phyloP scores from a whole-genome alignment of 164 flowering plant species.

The Euptelea pleiosperma region DNA sequence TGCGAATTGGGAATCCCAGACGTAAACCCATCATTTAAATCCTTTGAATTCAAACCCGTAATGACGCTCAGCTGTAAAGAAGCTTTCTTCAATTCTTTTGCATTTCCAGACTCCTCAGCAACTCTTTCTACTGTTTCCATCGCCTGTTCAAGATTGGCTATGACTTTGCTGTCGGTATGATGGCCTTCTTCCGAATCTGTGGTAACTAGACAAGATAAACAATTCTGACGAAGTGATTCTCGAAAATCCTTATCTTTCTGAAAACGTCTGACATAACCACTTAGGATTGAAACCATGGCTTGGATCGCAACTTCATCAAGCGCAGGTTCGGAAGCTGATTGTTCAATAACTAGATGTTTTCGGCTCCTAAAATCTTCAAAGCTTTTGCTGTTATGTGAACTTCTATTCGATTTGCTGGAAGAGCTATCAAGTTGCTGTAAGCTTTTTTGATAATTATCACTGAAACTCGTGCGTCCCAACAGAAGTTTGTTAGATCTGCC shows the following conservation, averaged over 20 bases:
- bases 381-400: slow-evolving; percentile 22
- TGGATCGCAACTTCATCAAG: slow-evolving; percentile 65
- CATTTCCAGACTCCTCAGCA: slow-evolving; percentile 34
- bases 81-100: slow-evolving; percentile 56
- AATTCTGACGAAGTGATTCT: slow-evolving; percentile 30
- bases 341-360: slow-evolving; percentile 17
- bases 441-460: slow-evolving; percentile 13
- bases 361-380: slow-evolving; percentile 20
- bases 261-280: slow-evolving; percentile 41
- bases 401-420: slow-evolving; percentile 16
- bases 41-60: slow-evolving; percentile 53
- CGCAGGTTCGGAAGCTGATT: slow-evolving; percentile 33
- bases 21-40: slow-evolving; percentile 53
- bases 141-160: slow-evolving; percentile 55
- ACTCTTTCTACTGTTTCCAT: slow-evolving; percentile 49
- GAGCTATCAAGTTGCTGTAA: slow-evolving; percentile 16
- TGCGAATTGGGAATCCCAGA: slow-evolving; percentile 54
- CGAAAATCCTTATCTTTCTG: slow-evolving; percentile 48
- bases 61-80: slow-evolving; percentile 56
- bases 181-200: slow-evolving; percentile 26
- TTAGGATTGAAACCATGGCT: slow-evolving; percentile 65
- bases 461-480: slow-evolving; percentile 12
- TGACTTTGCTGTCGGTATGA: slow-evolving; percentile 32
- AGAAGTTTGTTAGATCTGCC: slow-evolving; percentile 17
- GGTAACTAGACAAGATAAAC: slow-evolving; percentile 46